Percentiles rank a stretch among this genome's conserved stretches.
These are phyloP conservation scores for Monascus ruber DNA, from an alignment of 2,329 filamentous ascomycete genomes.

Conservation along the genomic window DNA sequence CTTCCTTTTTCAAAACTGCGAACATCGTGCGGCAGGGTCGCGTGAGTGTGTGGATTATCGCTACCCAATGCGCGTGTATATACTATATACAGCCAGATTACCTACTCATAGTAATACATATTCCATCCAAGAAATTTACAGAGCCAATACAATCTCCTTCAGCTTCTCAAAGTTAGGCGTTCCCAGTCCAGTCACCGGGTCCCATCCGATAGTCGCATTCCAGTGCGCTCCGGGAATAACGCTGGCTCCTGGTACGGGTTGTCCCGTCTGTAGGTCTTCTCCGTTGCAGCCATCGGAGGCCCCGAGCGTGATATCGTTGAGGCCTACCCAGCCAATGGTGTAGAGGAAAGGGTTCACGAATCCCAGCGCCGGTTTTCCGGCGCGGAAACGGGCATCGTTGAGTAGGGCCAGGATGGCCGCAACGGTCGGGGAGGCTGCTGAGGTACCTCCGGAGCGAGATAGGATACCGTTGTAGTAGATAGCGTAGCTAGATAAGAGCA, in stretches of 20 bases:
- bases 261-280: slow-evolving; percentile 17
- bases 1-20: too few relatives aligned
- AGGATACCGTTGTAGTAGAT: slow-evolving; percentile 7
- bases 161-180: slow-evolving; percentile 16
- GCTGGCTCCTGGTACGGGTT: slow-evolving; percentile 9
- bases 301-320: slow-evolving; percentile 37
- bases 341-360: slow-evolving; percentile 50
- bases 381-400: slow-evolving; percentile 45
- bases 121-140: slow-evolving; percentile 1
- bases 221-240: slow-evolving; percentile 15
- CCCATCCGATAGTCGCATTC: slow-evolving; percentile 28
- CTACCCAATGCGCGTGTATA: too few relatives aligned
- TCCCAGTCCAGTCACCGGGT: slow-evolving; percentile 30
- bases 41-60: too few relatives aligned
- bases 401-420: slow-evolving; percentile 47
- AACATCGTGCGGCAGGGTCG: too few relatives aligned
- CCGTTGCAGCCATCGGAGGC: slow-evolving; percentile 23
- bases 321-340: slow-evolving; percentile 32
- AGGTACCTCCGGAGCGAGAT: slow-evolving; percentile 12
- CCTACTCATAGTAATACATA: too few relatives aligned
- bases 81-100: too few relatives aligned
- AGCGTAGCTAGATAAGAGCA: slow-evolving; percentile 4
- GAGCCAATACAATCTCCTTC: slow-evolving; percentile 10
- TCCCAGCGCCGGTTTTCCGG: slow-evolving; percentile 40
- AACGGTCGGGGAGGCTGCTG: slow-evolving; percentile 43